phyloP scores from a whole-genome alignment of 495 filamentous ascomycete species.

The Cercophora samala region DNA sequence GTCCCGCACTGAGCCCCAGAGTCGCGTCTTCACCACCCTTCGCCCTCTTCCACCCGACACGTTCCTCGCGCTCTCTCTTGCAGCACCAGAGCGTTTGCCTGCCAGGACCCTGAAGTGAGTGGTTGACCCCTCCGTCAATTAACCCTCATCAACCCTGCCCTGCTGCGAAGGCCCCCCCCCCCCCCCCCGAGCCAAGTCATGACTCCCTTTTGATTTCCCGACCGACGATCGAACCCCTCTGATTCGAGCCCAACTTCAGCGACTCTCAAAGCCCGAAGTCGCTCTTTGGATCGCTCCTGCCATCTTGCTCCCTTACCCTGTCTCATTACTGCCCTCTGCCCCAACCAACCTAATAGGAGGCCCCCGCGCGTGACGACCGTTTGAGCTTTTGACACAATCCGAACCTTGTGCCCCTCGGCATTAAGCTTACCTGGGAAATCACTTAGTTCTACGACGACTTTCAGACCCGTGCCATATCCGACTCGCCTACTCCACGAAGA shows the following conservation, averaged over 20 bases:
- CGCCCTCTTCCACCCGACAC: background rate
- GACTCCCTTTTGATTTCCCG: conserved; percentile 12
- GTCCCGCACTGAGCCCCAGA: background rate
- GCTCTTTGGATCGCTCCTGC: background rate
- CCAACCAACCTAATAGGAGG: background rate
- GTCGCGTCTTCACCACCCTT: background rate
- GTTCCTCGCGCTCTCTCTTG: background rate
- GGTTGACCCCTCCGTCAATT: conserved; percentile 10
- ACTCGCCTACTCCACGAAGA: background rate
- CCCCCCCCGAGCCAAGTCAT: conserved; percentile 4
- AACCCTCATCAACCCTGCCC: conserved; percentile 14
- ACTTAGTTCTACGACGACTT: background rate
- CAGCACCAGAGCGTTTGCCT: background rate
- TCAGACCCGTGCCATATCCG: background rate
- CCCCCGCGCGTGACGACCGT: background rate
- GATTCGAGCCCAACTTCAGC: background rate
- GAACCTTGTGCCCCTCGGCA: background rate
- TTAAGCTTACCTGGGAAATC: background rate
- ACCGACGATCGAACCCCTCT: conserved; percentile 4
- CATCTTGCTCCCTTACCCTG: background rate
- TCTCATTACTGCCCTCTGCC: background rate
- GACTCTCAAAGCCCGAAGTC: background rate
- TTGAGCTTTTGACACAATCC: background rate
- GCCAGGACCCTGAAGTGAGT: conserved; percentile 1
- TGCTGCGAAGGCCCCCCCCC: background rate